Evolutionary conservation across 2,329 filamentous ascomycete species (phyloP), one percentile per base, ranked within the genome.

Genomic region (Pestalotiopsis sp.): DNA sequence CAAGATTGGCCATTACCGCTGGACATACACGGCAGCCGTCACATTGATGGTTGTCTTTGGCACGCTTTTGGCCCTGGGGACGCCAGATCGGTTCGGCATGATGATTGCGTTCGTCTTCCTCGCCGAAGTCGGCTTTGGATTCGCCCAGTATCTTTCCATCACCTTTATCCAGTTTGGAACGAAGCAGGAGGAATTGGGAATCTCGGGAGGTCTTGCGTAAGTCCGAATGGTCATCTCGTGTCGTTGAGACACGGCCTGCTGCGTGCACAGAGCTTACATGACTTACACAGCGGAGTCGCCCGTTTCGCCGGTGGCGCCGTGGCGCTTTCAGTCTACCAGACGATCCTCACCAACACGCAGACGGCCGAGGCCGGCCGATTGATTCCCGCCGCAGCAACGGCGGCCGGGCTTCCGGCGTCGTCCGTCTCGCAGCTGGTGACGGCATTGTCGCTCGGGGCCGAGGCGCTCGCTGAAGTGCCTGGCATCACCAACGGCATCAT

Each of bases 141-240:
- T 82, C 80, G 83, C 80, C 3, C 78, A 83, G 67, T 84, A 85
- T 67, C 74, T 85, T 23, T 81, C 80, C 20, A 85, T 87, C 70
- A 82, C 84, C 1, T 81, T 83, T 69, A 83, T 81, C 5, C 84
- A 86, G 72, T 81, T 85, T 68, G 84, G 83, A n/a, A 83, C 84
- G 2, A 79, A 83, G 31, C 85, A 86, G 69, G 78, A 81, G 20
- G 82, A 85, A 63, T 78, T 86, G 0, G 84, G 84, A 14, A 80
- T 83, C 14, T 78, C 77, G 56, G 82, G 82, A 45, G 83, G 81
- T 62, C 77, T 84, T 12, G 77, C 79, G 72, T 57, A 67, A 77
- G 71, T 74, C 72, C 45, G 70, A n/a, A 9, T 9, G 2, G 20
- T 6, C 2, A 14, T 2, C 13, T n/a, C 45, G 7, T 23, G 17